Conservation (phyloP, 1,284 basidiomycete genomes). For the Sanghuangporus sanghuang region DNA sequence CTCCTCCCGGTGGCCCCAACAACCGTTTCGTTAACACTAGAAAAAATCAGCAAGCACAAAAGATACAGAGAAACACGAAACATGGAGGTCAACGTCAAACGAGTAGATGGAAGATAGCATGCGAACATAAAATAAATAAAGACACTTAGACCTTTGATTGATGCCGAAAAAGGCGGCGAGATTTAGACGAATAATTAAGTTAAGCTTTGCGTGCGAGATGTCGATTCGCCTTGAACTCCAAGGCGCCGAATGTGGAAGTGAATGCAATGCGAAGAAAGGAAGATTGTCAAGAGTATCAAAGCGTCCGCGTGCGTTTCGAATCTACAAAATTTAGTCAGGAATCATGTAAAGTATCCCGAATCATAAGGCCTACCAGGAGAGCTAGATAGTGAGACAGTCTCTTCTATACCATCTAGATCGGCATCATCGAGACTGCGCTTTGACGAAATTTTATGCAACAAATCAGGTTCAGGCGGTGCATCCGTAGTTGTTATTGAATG, state of each 20-base stretch:
- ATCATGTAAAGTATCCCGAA: background rate
- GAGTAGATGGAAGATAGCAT: background rate
- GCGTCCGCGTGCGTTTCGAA: slow-evolving; percentile 12
- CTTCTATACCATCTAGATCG: slow-evolving; percentile 8
- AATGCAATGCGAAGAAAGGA: background rate
- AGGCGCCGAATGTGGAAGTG: background rate
- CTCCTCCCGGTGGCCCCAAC: background rate
- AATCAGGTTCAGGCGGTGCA: background rate
- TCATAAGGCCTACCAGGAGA: slow-evolving; percentile 12
- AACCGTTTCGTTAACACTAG: background rate
- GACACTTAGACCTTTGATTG: slow-evolving; percentile 16
- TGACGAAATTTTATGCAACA: slow-evolving; percentile 7
- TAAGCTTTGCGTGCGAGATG: background rate
- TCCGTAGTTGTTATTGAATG: background rate
- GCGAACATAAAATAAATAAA: background rate
- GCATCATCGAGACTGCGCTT: slow-evolving; percentile 17
- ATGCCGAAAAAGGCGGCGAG: background rate
- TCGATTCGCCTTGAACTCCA: background rate
- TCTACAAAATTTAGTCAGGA: background rate
- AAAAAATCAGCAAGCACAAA: slow-evolving; percentile 11
- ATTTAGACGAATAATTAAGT: slow-evolving; percentile 5
- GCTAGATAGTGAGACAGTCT: background rate
- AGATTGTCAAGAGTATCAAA: background rate
- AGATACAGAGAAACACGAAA: background rate
- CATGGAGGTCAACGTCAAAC: background rate